Base-by-base conservation (phyloP, 1,139 yeast species). In the Scheffersomyces segobiensis region DNA sequence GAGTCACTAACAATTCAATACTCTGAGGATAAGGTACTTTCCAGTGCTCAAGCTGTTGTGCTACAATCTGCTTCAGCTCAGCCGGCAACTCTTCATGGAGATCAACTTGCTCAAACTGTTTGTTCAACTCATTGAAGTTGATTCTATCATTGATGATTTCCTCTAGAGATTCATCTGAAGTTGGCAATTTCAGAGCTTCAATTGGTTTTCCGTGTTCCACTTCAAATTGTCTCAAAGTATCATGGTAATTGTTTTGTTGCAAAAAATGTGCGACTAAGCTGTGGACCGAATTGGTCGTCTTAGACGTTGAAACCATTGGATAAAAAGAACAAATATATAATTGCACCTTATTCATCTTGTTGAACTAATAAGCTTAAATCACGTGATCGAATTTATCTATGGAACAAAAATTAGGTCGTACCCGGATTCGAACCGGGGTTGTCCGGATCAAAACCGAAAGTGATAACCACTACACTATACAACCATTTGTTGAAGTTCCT, bases 391-490 rank as follows among this genome's bases (percentile, higher is more conserved):
- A 7, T 12, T 48, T 14, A 48, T 18, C 5, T 17, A 24, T n/a
- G 18, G 22, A 18, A 26, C 42, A 48, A 52, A 52, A 59, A 66
- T 68, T 61, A 87, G 93, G 92, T 88, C 92, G 87, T 86, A 86
- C 92, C 93, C 93, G 92, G 93, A 87, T 87, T 88, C 93, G 65
- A 63, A 63, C 67, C 64, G 65, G 66, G 66, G 66, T 65, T 63
- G 63, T 57, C 60, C 61, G 67, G 66, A 64, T 64, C 66, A 64
- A 53, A 78, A 78, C 82, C 82, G 72, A 74, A 71, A 67, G 82
- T 78, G 82, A 78, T 78, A 76, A 78, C 82, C 82, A 75, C 82
- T 78, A 78, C 82, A 78, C 82, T 78, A 78, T 75, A 74, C 77
- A 77, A 77, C 81, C 82, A 18, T 20, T 24, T 26, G 18, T 26